phyloP scores from a whole-genome alignment of 2,329 filamentous ascomycete species.

The Alternaria arbusti region DNA sequence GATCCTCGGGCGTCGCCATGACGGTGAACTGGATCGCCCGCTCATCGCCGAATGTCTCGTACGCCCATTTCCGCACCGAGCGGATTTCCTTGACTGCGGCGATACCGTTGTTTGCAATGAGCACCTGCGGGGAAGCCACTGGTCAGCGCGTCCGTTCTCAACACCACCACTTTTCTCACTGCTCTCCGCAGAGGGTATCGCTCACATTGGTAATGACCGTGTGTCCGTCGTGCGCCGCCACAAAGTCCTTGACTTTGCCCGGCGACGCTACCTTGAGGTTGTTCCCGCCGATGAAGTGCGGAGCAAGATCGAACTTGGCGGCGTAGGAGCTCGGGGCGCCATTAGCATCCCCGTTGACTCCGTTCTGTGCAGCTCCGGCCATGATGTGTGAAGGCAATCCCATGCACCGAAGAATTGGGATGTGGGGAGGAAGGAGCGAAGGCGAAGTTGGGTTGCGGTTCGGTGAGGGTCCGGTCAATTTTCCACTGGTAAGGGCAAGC shows the following conservation, averaged over 20 bases:
- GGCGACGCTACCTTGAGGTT: slow-evolving; percentile 79
- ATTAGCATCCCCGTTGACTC: slow-evolving; percentile 56
- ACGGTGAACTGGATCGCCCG: slow-evolving; percentile 98
- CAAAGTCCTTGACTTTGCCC: slow-evolving; percentile 95
- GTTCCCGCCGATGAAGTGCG: slow-evolving; percentile 98
- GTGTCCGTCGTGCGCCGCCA: slow-evolving; percentile 86
- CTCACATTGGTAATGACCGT: slow-evolving; percentile 97
- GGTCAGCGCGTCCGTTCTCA: slow-evolving; percentile 23
- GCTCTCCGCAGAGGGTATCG: slow-evolving; percentile 5
- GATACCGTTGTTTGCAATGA: slow-evolving; percentile 99
- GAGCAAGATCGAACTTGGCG: slow-evolving; percentile 79
- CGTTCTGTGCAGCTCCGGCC: slow-evolving; percentile 41
- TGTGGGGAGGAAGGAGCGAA: slow-evolving; percentile 13
- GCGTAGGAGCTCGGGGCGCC: slow-evolving; percentile 70
- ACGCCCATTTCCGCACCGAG: slow-evolving; percentile 99
- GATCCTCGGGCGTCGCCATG: slow-evolving; percentile 98
- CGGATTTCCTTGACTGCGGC: slow-evolving; percentile 99
- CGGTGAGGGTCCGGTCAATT: slow-evolving; percentile 31
- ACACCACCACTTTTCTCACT: neutral
- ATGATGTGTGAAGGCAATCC: slow-evolving; percentile 39
- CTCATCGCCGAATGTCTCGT: slow-evolving; percentile 99
- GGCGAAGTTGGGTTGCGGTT: slow-evolving; percentile 15
- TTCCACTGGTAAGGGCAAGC: slow-evolving; percentile 28
- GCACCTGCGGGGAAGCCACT: slow-evolving; percentile 65
- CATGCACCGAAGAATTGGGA: slow-evolving; percentile 30